Evolutionary conservation across 1,139 yeast species (phyloP), one percentile per base, ranked within the genome.

Genomic region (Sugiyamaella neomexicana): DNA sequence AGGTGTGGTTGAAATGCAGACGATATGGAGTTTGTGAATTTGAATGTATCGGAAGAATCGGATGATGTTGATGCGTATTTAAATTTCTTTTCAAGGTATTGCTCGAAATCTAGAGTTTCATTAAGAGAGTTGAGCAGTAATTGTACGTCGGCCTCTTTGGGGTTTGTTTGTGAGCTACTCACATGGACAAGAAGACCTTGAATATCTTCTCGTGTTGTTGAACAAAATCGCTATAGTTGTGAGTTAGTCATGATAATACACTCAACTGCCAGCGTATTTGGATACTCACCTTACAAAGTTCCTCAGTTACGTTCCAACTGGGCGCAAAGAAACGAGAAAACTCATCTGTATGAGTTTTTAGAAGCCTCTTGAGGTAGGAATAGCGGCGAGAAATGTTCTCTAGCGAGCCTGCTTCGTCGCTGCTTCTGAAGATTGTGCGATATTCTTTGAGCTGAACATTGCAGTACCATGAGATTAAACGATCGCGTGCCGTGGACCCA

Each of bases 351-450:
- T 86, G 82, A 53, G 81, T 79, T 47, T 78, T 79, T 55, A 91
- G 72, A 0, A 89, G 79, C 61, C 87, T 83, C 62, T 86, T 85
- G 70, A 89, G 86, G 69, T 87, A 93, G 32, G 91, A 80, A 67
- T 82, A 93, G 50, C 99, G 76, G 61, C 98, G 75, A 16, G 82
- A 79, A 46, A 93, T 73, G 69, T 93, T 93, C 58, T 93, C 99
- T 58, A 93, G 73, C 1, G 96, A 86, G 0, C 97, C 97, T 0
- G 99, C 98, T 70, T 91, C 99, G 62, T 90, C 97, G 16, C 82
- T 77, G 29, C 83, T 77, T 54, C 82, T 80, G 71, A 93, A 93
- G 12, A 93, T 89, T 23, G 81, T 75, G 42, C 80, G 79, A 55
- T 93, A 83, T 65, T 91, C 98, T 61, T 80, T 80, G 54, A 93